Base-by-base conservation (phyloP, 352 stramenopile genomes). In the Pythium dissotocum region DNA sequence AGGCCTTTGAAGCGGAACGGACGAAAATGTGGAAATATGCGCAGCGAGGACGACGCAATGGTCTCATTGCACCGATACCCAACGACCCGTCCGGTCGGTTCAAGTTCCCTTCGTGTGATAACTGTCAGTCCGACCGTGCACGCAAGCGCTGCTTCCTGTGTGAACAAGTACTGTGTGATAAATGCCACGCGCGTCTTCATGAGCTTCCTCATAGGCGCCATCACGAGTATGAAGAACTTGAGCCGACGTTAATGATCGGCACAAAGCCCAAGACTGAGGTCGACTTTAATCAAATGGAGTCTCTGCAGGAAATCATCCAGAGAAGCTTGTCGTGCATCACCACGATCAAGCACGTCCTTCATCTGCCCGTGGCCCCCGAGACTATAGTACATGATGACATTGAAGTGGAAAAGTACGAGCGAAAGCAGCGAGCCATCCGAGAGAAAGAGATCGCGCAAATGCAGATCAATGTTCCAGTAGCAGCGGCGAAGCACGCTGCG, bases 91-190 rank as follows among this genome's bases (percentile, higher is more conserved):
- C 61, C 6, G 81, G 69, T 1, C 73, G 73, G 44, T 53, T 75
- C 10, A 88, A 83, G 55, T 79, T 79, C 14, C 78, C 80, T 26
- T 54, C 49, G 4, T 91, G 83, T 56, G 71, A 83, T 14, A 89
- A 88, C 49, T 91, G 83, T 58, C 71, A 82, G 4, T 21, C 46
- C 9, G 70, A 65, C 46, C 73, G 78, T 65, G 78, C 82, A 16
- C 70, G 74, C 3, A 90, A 88, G 48, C 61, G 69, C 24, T 91
- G 83, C 36, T 66, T 76, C 14, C 57, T 70, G 18, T 91, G 83
- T 46, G 80, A 89, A 5, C 82, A 89, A 55, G 64, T 85, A 2
- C 55, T 88, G 2, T 91, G 83, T 57, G 80, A 89, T 69, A 80
- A 78, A 14, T 91, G 83, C 32, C 77, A 90, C 60, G 70, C 80